Evolutionary conservation across 768 basidiomycete species (phyloP).

Genomic region (Mrakia blollopis): DNA sequence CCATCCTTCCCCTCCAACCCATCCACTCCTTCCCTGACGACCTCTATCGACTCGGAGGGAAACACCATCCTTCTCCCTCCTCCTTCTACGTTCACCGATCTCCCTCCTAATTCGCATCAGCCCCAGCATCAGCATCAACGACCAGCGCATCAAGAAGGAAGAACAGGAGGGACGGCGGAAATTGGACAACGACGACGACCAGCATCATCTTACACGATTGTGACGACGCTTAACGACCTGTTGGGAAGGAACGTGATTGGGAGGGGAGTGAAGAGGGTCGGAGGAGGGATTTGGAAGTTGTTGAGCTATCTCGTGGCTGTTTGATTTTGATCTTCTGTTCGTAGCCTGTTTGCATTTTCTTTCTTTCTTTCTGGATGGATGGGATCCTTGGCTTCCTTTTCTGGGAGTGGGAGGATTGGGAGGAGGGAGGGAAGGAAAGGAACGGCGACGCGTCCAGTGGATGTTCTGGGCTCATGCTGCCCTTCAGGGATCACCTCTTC

Average conservation of each 20-base stretch:
- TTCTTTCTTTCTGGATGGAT: no score
- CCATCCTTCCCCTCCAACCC: not conserved
- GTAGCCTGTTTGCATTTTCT: no score
- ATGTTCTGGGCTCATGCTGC: no score
- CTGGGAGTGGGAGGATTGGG: no score
- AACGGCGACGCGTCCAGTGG: no score
- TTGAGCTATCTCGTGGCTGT: not conserved
- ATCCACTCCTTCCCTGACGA: not conserved
- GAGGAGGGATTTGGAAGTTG: not conserved
- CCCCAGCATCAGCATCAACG: not conserved
- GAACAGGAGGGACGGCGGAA: not conserved
- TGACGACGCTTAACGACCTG: not conserved
- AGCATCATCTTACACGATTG: not conserved
- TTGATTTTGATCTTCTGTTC: not conserved
- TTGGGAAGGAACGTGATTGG: not conserved
- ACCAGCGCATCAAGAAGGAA: not conserved
- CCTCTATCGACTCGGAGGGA: not conserved
- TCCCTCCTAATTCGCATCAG: not conserved
- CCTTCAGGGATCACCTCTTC: no score
- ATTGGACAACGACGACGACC: not conserved
- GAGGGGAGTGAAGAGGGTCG: slow-evolving; percentile 6
- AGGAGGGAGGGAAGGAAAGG: no score
- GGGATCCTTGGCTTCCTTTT: no score
- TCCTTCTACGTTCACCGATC: not conserved
- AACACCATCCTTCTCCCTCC: slow-evolving; percentile 10